A percentile compares a stretch with the other conserved stretches of the same genome.
Conservation (phyloP, 441 rosid genomes). For the Heliophila coronopifolia region DNA sequence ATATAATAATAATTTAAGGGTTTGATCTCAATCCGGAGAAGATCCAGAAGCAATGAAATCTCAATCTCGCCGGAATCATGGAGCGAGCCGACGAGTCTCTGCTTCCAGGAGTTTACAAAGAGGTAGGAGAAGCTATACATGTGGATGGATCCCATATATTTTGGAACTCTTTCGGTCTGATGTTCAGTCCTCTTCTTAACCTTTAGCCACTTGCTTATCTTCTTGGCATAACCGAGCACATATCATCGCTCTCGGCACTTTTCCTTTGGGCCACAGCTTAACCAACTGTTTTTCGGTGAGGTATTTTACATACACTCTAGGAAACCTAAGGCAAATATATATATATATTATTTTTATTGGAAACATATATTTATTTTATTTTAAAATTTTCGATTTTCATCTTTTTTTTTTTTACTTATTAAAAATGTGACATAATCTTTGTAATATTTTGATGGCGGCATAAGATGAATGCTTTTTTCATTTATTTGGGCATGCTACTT, state of each 20-base stretch:
- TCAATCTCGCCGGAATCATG: slow-evolving; percentile 77
- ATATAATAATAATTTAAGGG: too few relatives aligned
- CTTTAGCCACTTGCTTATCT: slow-evolving; percentile 75
- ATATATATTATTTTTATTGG: too few relatives aligned
- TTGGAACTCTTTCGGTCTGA: slow-evolving; percentile 72
- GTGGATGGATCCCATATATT: slow-evolving; percentile 67
- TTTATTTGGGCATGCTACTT: too few relatives aligned
- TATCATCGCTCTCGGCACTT: slow-evolving; percentile 84
- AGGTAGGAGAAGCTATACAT: slow-evolving; percentile 72
- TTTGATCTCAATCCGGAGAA: slow-evolving; percentile 10
- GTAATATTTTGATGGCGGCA: too few relatives aligned
- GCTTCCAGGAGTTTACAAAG: slow-evolving; percentile 81
- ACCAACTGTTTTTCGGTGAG: too few relatives aligned
- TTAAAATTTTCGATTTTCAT: too few relatives aligned
- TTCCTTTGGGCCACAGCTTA: slow-evolving; percentile 91
- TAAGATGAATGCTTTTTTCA: too few relatives aligned
- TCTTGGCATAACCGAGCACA: slow-evolving; percentile 58
- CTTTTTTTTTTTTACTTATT: too few relatives aligned
- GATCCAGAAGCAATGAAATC: slow-evolving; percentile 31
- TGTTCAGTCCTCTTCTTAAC: slow-evolving; percentile 72
- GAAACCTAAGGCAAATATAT: too few relatives aligned
- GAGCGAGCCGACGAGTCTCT: slow-evolving; percentile 82
- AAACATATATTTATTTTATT: too few relatives aligned
- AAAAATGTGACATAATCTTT: too few relatives aligned
- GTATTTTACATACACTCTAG: too few relatives aligned